Evolutionary conservation across 139 green algal genomes (phyloP).

Genomic region (Ostreobium quekettii): DNA sequence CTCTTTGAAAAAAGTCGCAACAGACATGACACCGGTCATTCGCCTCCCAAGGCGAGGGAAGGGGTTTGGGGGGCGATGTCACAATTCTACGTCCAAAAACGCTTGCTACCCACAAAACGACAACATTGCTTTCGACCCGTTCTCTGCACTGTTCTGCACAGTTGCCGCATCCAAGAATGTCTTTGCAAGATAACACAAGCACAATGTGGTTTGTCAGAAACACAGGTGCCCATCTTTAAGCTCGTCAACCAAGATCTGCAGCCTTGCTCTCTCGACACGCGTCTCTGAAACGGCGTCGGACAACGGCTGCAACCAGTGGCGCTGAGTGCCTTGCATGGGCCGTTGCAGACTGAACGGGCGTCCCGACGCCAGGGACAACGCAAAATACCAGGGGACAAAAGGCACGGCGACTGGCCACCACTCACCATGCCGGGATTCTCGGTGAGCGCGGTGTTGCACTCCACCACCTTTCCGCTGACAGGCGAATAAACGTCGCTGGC

Average conservation of each 20-base stretch:
- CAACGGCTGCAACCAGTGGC: no score
- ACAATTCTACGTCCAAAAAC: neutral
- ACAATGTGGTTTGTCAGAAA: no score
- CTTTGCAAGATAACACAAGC: no score
- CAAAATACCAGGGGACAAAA: slow-evolving; percentile 6
- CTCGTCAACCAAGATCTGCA: no score
- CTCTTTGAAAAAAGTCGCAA: neutral
- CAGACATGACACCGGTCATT: neutral
- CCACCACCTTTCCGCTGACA: slow-evolving; percentile 79
- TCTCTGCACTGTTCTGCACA: neutral
- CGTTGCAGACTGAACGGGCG: no score
- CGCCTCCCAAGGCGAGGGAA: neutral
- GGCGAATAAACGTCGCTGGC: slow-evolving; percentile 91
- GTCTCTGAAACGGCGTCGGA: no score
- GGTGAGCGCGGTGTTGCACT: slow-evolving; percentile 66
- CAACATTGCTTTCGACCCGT: neutral
- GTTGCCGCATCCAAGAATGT: no score
- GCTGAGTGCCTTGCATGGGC: no score
- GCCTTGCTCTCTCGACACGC: no score
- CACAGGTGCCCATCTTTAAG: no score
- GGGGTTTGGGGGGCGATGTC: neutral
- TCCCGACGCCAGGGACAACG: slow-evolving; percentile 16
- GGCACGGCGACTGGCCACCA: neutral
- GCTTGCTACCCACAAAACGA: neutral
- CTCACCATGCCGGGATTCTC: slow-evolving; percentile 67